Conservation (phyloP, 495 filamentous ascomycete species). For the Penicillium chermesinum region DNA sequence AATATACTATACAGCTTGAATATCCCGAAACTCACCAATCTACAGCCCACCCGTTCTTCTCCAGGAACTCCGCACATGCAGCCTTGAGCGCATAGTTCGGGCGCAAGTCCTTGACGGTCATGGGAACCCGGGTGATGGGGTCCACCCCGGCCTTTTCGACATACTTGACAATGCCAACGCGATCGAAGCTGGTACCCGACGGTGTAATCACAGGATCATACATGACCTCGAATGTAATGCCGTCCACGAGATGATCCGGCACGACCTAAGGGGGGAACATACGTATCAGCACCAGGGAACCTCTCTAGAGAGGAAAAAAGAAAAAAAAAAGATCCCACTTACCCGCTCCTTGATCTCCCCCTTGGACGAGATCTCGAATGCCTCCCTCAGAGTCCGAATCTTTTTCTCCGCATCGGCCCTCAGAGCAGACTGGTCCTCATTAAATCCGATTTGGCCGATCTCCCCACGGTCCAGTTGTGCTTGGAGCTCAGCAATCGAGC, state of each 20-base stretch:
- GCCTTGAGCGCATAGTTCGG: conserved; percentile 79
- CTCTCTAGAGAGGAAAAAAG: conserved; percentile 5
- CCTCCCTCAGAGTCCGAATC: conserved; percentile 44
- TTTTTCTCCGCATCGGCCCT: conserved; percentile 49
- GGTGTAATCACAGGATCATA: conserved; percentile 87
- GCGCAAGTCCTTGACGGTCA: conserved; percentile 65
- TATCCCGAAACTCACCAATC: conserved; percentile 58
- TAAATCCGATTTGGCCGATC: conserved; percentile 41
- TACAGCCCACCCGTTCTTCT: conserved; percentile 87
- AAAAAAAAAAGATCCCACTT: conserved; percentile 14
- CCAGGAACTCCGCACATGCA: conserved; percentile 78
- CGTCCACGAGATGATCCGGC: conserved; percentile 83
- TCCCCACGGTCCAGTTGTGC: conserved; percentile 40
- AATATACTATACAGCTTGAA: neutral
- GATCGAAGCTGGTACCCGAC: conserved; percentile 84
- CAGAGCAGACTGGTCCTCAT: conserved; percentile 34
- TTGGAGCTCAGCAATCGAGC: conserved; percentile 47
- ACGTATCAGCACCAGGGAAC: too few relatives aligned
- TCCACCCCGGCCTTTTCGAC: conserved; percentile 69
- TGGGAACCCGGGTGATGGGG: conserved; percentile 74
- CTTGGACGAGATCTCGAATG: conserved; percentile 45
- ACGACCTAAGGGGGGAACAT: too few relatives aligned
- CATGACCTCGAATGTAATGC: conserved; percentile 89
- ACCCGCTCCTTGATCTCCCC: conserved; percentile 59
- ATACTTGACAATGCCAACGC: conserved; percentile 81